Evolutionary conservation across 305 asterid species (phyloP), one percentile per base, ranked within the genome.

Genomic region (Fraxinus nigra): DNA sequence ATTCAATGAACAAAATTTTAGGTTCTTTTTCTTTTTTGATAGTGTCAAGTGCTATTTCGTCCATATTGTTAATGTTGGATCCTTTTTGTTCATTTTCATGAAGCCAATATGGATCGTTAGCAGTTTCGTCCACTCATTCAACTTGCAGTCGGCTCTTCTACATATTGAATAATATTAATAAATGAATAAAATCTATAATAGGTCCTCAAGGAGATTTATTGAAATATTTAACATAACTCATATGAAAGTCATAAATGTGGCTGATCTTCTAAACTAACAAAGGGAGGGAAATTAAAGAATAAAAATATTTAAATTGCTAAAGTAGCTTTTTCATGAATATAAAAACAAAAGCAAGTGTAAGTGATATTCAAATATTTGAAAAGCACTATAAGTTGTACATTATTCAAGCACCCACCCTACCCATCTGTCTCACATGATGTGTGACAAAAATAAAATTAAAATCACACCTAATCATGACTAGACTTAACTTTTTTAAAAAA

Each of bases 371-470:
- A 75, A 11, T 5, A 8, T 24, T 37, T 43, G 22, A 10, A 40
- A 30, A 76, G 67, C 63, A 8, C 26, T 83, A 24, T 79, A 40
- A 78, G 80, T 79, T 79, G 80, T 79, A 37, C 46, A 61, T 38
- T 72, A 61, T 61, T 61, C 32, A 7, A 16, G 33, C 4, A 61
- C 8, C 8, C 6, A 1, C 69, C 7, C 72, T 8, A 7, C n/a
- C 70, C 34, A 37, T 73, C 79, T 61, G 70, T 73, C 79, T 78
- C 59, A 72, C 79, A 79, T 72, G 14, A 61, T 30, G 28, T 75
- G 74, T 40, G 77, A 38, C 84, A 80, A 70, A 70, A 11, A 28
- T 70, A 33, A 80, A 80, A 84, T 69, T 63, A 24, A 76, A 80
- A 72, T 22, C 84, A 38, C 51, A 80, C 69, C 80, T 40, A 56